Conservation (phyloP, 768 basidiomycete genomes). For the Lactarius quietus region DNA sequence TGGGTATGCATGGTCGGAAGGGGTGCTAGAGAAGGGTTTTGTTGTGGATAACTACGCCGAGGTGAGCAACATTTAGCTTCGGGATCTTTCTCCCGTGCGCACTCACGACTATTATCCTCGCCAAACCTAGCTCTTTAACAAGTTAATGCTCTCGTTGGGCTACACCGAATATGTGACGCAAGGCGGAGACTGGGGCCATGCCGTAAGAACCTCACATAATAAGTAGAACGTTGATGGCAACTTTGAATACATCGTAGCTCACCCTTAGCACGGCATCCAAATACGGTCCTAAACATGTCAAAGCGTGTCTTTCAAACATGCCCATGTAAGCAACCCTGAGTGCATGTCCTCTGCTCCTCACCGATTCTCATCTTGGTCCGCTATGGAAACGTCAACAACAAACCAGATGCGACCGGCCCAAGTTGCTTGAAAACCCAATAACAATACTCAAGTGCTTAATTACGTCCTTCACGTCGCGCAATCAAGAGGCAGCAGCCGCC, state of each 20-base stretch:
- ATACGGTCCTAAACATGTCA: constrained; percentile 32
- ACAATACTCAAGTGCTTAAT: constrained; percentile 33
- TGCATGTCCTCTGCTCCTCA: too few relatives aligned
- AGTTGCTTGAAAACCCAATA: constrained; percentile 29
- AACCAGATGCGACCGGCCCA: constrained; percentile 24
- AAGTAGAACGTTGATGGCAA: too few relatives aligned
- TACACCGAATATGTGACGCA: too few relatives aligned
- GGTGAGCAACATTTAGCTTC: constrained; percentile 31
- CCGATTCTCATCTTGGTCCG: too few relatives aligned
- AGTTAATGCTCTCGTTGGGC: too few relatives aligned
- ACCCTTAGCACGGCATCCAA: constrained; percentile 28
- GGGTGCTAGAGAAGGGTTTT: too few relatives aligned
- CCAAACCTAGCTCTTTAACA: constrained; percentile 29
- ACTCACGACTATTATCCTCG: too few relatives aligned
- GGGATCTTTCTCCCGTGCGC: not conserved
- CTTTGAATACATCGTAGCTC: constrained; percentile 28
- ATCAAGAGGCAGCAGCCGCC: constrained; percentile 36
- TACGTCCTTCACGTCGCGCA: constrained; percentile 33
- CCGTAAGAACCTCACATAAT: too few relatives aligned
- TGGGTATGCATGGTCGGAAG: constrained; percentile 53
- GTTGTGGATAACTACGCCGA: constrained; percentile 45
- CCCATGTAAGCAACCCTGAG: too few relatives aligned
- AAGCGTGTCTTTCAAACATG: constrained; percentile 35
- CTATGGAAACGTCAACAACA: too few relatives aligned
- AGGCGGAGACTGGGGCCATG: too few relatives aligned